These are phyloP conservation scores for Pochonia chlamydosporia DNA, from an alignment of 2,329 filamentous ascomycete genomes.

Conservation along the genomic window DNA sequence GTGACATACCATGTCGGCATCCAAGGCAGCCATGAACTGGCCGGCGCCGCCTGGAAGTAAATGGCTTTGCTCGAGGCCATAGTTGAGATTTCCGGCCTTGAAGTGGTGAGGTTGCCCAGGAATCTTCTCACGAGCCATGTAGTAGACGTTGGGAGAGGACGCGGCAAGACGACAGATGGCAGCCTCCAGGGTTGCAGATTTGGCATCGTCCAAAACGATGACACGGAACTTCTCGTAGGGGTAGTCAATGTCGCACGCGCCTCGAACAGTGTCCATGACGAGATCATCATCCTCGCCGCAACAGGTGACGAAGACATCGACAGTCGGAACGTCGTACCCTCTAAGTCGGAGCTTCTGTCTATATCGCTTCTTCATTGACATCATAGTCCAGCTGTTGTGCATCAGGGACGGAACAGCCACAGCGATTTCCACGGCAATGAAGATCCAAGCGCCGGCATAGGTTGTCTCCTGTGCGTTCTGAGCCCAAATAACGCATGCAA, in stretches of 20 bases:
- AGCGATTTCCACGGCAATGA: constrained; percentile 49
- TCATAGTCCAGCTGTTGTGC: constrained; percentile 54
- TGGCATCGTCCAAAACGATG: constrained; percentile 50
- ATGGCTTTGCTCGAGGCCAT: constrained; percentile 45
- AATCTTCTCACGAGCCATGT: constrained; percentile 45
- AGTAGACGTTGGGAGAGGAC: constrained; percentile 43
- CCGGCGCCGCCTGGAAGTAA: constrained; percentile 48
- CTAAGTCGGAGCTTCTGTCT: constrained; percentile 47
- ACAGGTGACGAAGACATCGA: constrained; percentile 53
- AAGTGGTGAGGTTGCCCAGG: constrained; percentile 48
- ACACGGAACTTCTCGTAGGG: constrained; percentile 47
- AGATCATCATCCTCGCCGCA: constrained; percentile 52
- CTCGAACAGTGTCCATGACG: constrained; percentile 51
- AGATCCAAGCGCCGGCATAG: constrained; percentile 50
- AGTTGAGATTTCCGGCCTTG: constrained; percentile 61
- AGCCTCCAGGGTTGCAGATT: constrained; percentile 35
- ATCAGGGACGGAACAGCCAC: constrained; percentile 48
- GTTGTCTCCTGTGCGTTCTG: constrained; percentile 33
- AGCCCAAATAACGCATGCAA: constrained; percentile 46
- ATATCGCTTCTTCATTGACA: constrained; percentile 47
- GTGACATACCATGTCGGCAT: constrained; percentile 54
- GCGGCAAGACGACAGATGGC: constrained; percentile 30
- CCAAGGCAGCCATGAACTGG: constrained; percentile 56
- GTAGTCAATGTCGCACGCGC: constrained; percentile 49
- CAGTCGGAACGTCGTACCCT: constrained; percentile 43